Base-by-base conservation (phyloP, 768 basidiomycete genomes). In the Leccinum truebloodii region DNA sequence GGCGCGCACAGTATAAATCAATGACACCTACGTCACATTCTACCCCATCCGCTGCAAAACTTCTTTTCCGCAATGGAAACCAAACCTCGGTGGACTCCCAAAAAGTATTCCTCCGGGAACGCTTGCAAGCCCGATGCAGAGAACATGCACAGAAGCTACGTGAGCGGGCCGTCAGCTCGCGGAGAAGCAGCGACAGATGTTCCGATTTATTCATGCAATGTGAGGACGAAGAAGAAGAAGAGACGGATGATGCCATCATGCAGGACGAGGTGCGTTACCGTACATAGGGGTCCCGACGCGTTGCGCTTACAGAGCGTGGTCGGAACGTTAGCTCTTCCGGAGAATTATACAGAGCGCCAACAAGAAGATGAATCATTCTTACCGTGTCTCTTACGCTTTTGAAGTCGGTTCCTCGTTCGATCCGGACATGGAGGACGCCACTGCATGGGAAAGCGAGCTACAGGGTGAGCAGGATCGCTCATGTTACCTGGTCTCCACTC, bases 371-470 rank as follows among this genome's bases (percentile, higher is more conserved):
- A 75, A 69, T 3, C 82, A 89, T 67, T 71, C 78, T 2, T 89
- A 86, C 64, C 80, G 82, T 9, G 69, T 88, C 3, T 90, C 88
- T 2, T 91, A 87, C 61, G 80, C 83, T 28, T 69, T 76, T 18
- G 88, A 90, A 59, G 88, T 91, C 3, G 89, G 89, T 6, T 89
- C 88, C 16, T 90, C 89, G 1, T 83, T 89, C 59, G 89, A 91
- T 68, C 89, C 89, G 5, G 84, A 85, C 69, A 73, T 89, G 67
- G 87, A 91, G 35, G 87, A 90, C 59, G 70, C 82, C 4, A 74
- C 65, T 22, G 67, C 71, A n/a, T 90, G 87, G 88, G 88, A 89
- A 69, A 65, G 73, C 30, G 84, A 84, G 50, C 67, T 89, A 4
- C 68, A 66, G 64, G 80, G 87, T 80, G 59, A 59, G 73, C 61